Evolutionary conservation across 352 stramenopile species (phyloP).

Genomic region (Pythium scleroteichum): DNA sequence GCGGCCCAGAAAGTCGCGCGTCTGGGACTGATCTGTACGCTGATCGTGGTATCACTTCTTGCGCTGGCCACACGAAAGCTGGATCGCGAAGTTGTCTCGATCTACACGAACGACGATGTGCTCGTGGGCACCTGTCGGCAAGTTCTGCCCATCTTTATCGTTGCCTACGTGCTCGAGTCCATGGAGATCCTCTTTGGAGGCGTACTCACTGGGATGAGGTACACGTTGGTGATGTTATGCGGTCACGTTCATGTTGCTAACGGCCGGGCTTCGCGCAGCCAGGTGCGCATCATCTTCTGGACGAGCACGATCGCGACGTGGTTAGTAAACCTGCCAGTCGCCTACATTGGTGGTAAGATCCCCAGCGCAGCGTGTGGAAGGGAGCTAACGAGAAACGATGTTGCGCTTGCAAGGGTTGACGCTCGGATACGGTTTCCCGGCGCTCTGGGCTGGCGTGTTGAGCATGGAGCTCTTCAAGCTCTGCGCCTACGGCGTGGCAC

Average conservation of each 20-base stretch:
- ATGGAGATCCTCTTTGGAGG: slow-evolving; percentile 59
- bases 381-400: too few relatives aligned
- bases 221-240: not conserved
- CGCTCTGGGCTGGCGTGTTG: slow-evolving; percentile 64
- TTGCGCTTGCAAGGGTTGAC: slow-evolving; percentile 14
- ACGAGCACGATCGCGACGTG: slow-evolving; percentile 65
- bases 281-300: slow-evolving; percentile 65
- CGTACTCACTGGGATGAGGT: slow-evolving; percentile 74
- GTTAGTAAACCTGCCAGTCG: slow-evolving; percentile 64
- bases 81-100: slow-evolving; percentile 45
- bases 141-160: slow-evolving; percentile 64
- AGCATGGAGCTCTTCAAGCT: slow-evolving; percentile 72
- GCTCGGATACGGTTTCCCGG: slow-evolving; percentile 56
- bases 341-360: slow-evolving; percentile 44
- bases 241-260: too few relatives aligned
- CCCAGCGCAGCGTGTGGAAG: not conserved
- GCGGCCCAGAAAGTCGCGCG: slow-evolving; percentile 50
- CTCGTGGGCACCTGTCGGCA: slow-evolving; percentile 47
- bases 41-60: slow-evolving; percentile 48
- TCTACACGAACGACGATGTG: slow-evolving; percentile 60
- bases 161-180: slow-evolving; percentile 60
- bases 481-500: slow-evolving; percentile 41
- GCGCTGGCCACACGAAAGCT: slow-evolving; percentile 47
- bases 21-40: slow-evolving; percentile 59
- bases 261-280: slow-evolving; percentile 24